These are phyloP conservation scores for Alternaria conjuncta DNA, from an alignment of 2,329 filamentous ascomycete species.

Conservation along the genomic window DNA sequence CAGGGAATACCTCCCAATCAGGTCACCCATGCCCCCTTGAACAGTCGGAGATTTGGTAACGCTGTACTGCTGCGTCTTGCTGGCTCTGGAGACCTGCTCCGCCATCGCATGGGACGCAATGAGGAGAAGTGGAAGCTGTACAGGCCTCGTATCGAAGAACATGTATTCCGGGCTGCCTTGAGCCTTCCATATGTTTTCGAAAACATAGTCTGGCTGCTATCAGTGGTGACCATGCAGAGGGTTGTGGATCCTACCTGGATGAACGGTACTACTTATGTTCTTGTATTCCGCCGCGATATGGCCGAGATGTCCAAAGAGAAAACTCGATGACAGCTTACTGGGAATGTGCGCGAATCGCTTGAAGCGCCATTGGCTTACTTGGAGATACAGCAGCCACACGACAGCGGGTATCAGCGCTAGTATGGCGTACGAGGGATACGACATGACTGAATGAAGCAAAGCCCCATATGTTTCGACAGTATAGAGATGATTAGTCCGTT, in stretches of 20 bases:
- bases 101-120: conserved; percentile 43
- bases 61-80: conserved; percentile 40
- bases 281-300: conserved; percentile 35
- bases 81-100: conserved; percentile 40
- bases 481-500: neutral
- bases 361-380: conserved; percentile 36
- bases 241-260: conserved; percentile 31
- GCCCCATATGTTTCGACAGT: neutral
- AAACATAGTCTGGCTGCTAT: conserved; percentile 39
- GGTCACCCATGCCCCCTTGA: conserved; percentile 15
- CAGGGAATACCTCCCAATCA: conserved; percentile 40
- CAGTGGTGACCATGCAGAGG: neutral
- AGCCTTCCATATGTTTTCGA: conserved; percentile 35
- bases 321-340: conserved; percentile 22
- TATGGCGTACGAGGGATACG: conserved; percentile 20
- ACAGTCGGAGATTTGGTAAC: conserved; percentile 45
- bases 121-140: conserved; percentile 30
- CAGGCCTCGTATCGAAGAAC: conserved; percentile 42
- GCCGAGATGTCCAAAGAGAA: conserved; percentile 38
- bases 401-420: conserved; percentile 29
- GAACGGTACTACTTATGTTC: conserved; percentile 28
- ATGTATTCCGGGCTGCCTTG: conserved; percentile 36
- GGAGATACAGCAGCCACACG: conserved; percentile 25
- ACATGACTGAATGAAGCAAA: conserved; percentile 19
- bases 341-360: conserved; percentile 33